A percentile compares a stretch with the other conserved stretches of the same genome.
Conservation (phyloP, 2,329 filamentous ascomycete species). For the Clonostachys rhizophaga region DNA sequence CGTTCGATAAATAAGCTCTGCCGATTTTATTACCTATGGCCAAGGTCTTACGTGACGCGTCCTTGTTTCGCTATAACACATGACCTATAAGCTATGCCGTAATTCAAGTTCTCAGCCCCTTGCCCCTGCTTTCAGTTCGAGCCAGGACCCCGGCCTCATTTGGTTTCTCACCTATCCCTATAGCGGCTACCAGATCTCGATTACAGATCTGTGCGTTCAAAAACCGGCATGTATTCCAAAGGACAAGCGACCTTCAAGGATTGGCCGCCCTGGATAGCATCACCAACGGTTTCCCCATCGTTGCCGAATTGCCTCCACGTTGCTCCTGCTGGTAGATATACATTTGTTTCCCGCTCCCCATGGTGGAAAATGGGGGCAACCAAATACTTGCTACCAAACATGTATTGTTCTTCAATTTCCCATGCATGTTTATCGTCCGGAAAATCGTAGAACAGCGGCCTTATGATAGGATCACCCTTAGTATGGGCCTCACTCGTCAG, state of each 20-base stretch:
- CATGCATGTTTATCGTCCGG: slow-evolving; percentile 47
- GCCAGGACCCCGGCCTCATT: no score
- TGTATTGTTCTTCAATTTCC: slow-evolving; percentile 57
- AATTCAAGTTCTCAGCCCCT: no score
- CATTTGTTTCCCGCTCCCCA: slow-evolving; percentile 32
- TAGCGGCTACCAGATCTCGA: no score
- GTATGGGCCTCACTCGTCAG: slow-evolving; percentile 58
- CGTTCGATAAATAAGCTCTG: no score
- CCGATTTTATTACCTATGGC: no score
- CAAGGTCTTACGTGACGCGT: no score
- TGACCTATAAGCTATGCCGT: no score
- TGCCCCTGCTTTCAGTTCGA: no score
- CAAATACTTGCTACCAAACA: slow-evolving; percentile 56
- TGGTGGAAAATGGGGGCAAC: slow-evolving; percentile 50
- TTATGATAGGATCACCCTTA: slow-evolving; percentile 56
- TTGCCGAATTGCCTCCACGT: slow-evolving; percentile 7
- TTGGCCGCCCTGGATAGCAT: slow-evolving; percentile 5
- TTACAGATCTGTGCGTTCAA: not conserved
- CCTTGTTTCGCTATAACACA: no score
- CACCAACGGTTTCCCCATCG: not conserved
- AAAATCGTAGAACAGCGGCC: slow-evolving; percentile 61
- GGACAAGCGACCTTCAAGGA: slow-evolving; percentile 6
- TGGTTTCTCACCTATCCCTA: no score
- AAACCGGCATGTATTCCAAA: slow-evolving; percentile 10
- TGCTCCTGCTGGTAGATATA: slow-evolving; percentile 44